Conservation (phyloP, 192 early-diverging fungal species). For the Rhizophagus sp. region DNA sequence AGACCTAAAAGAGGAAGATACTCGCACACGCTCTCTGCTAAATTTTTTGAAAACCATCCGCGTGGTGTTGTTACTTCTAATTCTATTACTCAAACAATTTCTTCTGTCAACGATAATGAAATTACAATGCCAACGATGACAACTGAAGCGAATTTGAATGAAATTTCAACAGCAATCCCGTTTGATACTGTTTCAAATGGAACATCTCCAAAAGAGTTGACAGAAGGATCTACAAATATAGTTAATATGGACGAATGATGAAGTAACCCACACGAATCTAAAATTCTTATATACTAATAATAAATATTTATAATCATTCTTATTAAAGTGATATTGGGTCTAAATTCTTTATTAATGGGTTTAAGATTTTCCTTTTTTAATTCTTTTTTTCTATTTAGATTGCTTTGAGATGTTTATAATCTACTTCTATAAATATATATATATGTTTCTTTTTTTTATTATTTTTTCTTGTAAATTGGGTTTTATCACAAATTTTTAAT, state of each 20-base stretch:
- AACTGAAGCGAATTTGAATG: not conserved
- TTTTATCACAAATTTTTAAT: not conserved
- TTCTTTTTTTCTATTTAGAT: not conserved
- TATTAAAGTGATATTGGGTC: not conserved
- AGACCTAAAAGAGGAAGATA: slow-evolving; percentile 27
- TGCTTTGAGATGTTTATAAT: not conserved
- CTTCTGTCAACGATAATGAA: not conserved
- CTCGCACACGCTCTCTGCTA: slow-evolving; percentile 21
- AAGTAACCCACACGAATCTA: not conserved
- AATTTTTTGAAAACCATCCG: slow-evolving; percentile 33
- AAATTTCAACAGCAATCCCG: no score
- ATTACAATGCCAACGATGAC: not conserved
- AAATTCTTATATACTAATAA: not conserved
- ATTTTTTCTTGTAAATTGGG: not conserved
- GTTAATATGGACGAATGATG: not conserved
- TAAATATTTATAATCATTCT: not conserved
- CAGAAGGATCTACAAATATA: slow-evolving; percentile 9
- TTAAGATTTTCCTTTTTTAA: not conserved
- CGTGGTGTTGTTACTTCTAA: not conserved
- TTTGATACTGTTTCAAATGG: not conserved
- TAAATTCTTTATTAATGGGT: not conserved
- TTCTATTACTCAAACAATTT: not conserved
- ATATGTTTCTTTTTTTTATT: no score
- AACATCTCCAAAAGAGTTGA: not conserved
- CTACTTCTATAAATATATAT: not conserved